A percentile compares a stretch with the other conserved stretches of the same genome.
Conservation (phyloP, 139 green algal species). For the Micromonas pusilla region DNA sequence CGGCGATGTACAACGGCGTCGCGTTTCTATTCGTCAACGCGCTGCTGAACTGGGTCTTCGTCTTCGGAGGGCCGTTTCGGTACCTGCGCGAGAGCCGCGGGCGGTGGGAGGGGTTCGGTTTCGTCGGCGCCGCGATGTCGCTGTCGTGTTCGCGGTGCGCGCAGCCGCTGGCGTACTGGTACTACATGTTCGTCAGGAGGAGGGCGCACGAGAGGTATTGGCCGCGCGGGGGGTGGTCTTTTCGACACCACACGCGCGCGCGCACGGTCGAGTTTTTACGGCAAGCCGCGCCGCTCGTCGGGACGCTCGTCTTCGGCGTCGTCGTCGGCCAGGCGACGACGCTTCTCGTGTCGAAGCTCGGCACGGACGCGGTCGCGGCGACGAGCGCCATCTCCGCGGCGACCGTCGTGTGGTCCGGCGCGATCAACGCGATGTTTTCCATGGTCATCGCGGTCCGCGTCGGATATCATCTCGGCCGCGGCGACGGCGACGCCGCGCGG, state of each 20-base stretch:
- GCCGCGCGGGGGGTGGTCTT: not conserved
- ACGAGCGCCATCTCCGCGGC: not conserved
- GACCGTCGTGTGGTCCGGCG: not conserved
- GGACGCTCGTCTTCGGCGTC: not conserved
- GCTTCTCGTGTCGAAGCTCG: not conserved
- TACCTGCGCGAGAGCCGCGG: not conserved
- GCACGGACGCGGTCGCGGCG: not conserved
- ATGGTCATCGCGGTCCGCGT: constrained; percentile 12
- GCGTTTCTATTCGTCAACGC: not conserved
- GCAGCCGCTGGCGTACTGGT: not conserved
- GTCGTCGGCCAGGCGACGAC: not conserved
- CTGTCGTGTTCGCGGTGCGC: not conserved
- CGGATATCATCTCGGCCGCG: not conserved
- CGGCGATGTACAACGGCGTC: not conserved
- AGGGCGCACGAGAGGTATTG: not conserved
- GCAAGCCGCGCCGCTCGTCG: not conserved
- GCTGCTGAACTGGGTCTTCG: constrained; percentile 8
- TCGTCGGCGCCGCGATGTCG: not conserved
- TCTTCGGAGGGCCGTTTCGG: not conserved
- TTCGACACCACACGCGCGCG: not conserved
- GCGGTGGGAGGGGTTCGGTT: not conserved
- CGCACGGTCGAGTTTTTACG: not conserved
- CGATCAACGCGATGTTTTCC: not conserved
- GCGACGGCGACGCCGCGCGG: not conserved
- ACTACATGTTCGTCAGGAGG: not conserved